Evolutionary conservation across 495 filamentous ascomycete genomes (phyloP).

Genomic region (Lasiosphaeria miniovina): DNA sequence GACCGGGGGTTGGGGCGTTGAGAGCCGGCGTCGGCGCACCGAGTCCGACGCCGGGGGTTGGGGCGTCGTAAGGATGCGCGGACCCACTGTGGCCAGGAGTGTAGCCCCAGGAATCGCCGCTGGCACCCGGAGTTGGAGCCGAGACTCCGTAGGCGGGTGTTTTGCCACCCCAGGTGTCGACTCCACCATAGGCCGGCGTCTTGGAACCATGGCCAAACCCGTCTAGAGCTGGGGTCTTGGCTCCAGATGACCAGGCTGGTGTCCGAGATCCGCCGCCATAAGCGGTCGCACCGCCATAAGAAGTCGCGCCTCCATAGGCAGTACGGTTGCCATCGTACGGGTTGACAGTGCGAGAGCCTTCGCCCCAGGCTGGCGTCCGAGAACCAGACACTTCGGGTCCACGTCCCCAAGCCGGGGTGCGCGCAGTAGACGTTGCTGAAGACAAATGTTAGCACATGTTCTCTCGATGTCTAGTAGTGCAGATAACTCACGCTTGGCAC

Average conservation of each 20-base stretch:
- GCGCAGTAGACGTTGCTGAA: constrained; percentile 40
- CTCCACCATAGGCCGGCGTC: constrained; percentile 63
- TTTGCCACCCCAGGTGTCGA: constrained; percentile 70
- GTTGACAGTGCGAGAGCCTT: constrained; percentile 70
- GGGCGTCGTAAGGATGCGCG: constrained; percentile 66
- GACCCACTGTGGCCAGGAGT: constrained; percentile 57
- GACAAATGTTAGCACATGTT: background rate
- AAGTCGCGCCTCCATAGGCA: constrained; percentile 56
- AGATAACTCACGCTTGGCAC: constrained; percentile 53
- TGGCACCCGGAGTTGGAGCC: constrained; percentile 55
- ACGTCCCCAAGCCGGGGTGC: constrained; percentile 65
- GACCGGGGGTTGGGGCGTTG: constrained; percentile 79
- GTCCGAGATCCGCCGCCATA: constrained; percentile 53
- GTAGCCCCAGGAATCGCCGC: constrained; percentile 50
- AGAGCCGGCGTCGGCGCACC: constrained; percentile 71
- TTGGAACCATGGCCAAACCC: constrained; percentile 68
- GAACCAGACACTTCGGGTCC: constrained; percentile 49
- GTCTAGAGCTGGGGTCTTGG: constrained; percentile 61
- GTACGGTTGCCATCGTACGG: constrained; percentile 78
- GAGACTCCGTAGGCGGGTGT: constrained; percentile 68
- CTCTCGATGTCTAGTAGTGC: background rate
- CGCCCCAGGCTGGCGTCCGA: constrained; percentile 79
- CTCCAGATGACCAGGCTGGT: constrained; percentile 51
- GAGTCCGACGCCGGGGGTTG: constrained; percentile 68
- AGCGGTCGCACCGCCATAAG: constrained; percentile 61